Percentiles rank a stretch among this genome's conserved stretches.
Evolutionary conservation across 2,329 filamentous ascomycete species (phyloP).

Genomic region (Pezicula rhizophila): DNA sequence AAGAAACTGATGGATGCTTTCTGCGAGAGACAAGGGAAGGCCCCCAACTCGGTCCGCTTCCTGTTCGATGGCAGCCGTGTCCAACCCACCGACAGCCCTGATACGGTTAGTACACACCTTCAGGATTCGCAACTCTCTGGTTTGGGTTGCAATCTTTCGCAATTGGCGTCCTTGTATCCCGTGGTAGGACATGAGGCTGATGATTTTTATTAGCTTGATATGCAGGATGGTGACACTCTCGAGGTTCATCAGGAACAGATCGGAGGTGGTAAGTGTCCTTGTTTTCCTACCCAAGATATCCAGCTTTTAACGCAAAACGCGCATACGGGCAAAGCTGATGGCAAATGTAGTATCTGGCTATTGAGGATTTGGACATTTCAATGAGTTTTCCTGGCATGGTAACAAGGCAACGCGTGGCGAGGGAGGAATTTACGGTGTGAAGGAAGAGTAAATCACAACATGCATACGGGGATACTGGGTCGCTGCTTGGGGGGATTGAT

Average conservation of each 20-base stretch:
- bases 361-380: conserved; percentile 1
- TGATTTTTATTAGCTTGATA: conserved; percentile 67
- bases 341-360: too few species aligned
- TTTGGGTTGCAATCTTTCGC: conserved; percentile 1
- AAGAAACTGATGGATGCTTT: conserved; percentile 99
- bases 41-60: conserved; percentile 77
- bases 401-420: too few species aligned
- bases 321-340: too few species aligned
- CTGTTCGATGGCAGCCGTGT: conserved; percentile 95
- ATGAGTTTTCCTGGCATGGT: background rate
- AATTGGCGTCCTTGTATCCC: background rate
- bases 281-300: too few species aligned
- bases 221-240: conserved; percentile 91
- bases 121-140: background rate
- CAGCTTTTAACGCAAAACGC: too few species aligned
- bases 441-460: conserved; percentile 1
- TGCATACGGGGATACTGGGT: conserved; percentile 16
- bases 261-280: conserved; percentile 49
- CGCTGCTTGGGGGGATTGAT: conserved; percentile 8
- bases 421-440: background rate
- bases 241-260: conserved; percentile 99
- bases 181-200: conserved; percentile 7
- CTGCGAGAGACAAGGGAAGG: conserved; percentile 93
- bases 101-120: conserved; percentile 61
- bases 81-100: conserved; percentile 81